phyloP scores from a whole-genome alignment of 1,139 yeast species.

The Taphrina populina region DNA sequence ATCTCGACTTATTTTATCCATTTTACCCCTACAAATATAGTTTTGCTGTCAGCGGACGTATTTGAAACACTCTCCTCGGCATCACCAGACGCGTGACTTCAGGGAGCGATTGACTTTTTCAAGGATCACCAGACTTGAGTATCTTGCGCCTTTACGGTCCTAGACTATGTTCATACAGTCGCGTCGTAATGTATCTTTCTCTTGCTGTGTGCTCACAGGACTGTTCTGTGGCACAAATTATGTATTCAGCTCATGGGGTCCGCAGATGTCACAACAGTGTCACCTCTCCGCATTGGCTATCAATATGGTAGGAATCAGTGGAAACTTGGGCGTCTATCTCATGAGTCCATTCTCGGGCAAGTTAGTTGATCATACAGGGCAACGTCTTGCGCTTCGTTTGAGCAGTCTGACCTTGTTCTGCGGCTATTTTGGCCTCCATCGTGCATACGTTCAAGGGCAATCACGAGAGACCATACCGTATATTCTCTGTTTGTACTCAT shows the following conservation, averaged over 20 bases:
- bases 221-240: slow-evolving; percentile 20
- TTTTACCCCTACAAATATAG: no score
- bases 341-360: slow-evolving; percentile 63
- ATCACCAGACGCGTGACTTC: no score
- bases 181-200: slow-evolving; percentile 2
- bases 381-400: slow-evolving; percentile 16
- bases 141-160: no score
- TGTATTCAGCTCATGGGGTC: slow-evolving; percentile 51
- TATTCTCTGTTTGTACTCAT: slow-evolving; percentile 36
- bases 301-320: slow-evolving; percentile 58
- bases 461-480: neutral
- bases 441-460: slow-evolving; percentile 2
- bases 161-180: no score
- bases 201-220: slow-evolving; percentile 11
- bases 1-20: no score
- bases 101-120: no score
- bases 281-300: slow-evolving; percentile 57
- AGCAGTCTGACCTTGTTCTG: slow-evolving; percentile 9
- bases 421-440: slow-evolving; percentile 26
- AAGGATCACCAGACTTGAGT: no score
- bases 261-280: slow-evolving; percentile 59
- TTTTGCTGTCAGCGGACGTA: no score
- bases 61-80: no score
- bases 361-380: slow-evolving; percentile 40
- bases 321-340: slow-evolving; percentile 59